Evolutionary conservation across 2,329 filamentous ascomycete species (phyloP).

Genomic region (Penicillium sp.): DNA sequence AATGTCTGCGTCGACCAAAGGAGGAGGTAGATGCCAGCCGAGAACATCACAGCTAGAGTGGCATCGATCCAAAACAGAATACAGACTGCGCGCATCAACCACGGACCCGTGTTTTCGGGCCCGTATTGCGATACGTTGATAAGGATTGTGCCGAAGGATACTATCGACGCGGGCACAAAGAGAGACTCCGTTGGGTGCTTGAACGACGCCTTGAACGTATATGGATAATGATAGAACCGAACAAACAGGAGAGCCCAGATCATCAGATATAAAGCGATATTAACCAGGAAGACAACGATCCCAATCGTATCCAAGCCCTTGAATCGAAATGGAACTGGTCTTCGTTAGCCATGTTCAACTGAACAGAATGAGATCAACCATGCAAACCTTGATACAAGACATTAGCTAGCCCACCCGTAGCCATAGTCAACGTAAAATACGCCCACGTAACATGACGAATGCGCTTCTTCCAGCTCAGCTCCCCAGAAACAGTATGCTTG

Average conservation of each 20-base stretch:
- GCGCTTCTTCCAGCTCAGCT: slow-evolving; percentile 53
- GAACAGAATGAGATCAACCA: slow-evolving; percentile 17
- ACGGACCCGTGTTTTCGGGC: slow-evolving; percentile 59
- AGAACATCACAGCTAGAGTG: slow-evolving; percentile 64
- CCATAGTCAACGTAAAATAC: slow-evolving; percentile 72
- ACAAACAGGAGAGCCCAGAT: slow-evolving; percentile 65
- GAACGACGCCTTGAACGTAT: slow-evolving; percentile 70
- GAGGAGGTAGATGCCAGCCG: slow-evolving; percentile 70
- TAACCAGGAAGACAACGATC: slow-evolving; percentile 62
- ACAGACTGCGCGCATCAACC: slow-evolving; percentile 61
- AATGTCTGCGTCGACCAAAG: slow-evolving; percentile 67
- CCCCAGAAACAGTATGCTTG: slow-evolving; percentile 20
- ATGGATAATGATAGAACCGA: slow-evolving; percentile 68
- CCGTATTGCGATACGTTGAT: slow-evolving; percentile 80
- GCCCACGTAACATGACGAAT: slow-evolving; percentile 71
- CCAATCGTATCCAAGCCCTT: slow-evolving; percentile 61
- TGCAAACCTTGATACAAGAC: slow-evolving; percentile 55
- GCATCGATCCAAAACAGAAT: slow-evolving; percentile 75
- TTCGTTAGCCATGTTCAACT: slow-evolving; percentile 14
- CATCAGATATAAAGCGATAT: slow-evolving; percentile 61
- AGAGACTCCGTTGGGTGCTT: slow-evolving; percentile 75
- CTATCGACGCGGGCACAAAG: slow-evolving; percentile 68
- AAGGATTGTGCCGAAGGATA: slow-evolving; percentile 72
- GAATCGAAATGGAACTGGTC: slow-evolving; percentile 53
- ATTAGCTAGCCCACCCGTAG: slow-evolving; percentile 61